A percentile compares a stretch with the other conserved stretches of the same genome.
Conservation (phyloP, 2,329 filamentous ascomycete species). For the Septoria linicola region DNA sequence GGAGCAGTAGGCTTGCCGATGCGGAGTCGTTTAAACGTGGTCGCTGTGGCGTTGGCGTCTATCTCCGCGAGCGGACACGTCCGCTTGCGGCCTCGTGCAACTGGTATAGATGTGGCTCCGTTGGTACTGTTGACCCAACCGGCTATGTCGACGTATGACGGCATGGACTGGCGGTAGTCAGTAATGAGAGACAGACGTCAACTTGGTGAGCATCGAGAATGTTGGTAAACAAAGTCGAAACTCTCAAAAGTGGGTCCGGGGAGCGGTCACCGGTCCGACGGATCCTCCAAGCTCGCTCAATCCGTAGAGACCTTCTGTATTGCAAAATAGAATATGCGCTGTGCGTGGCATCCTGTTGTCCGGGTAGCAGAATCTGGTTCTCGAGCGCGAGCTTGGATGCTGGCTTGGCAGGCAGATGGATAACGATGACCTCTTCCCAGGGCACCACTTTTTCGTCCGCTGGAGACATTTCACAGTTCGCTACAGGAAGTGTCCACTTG, state of each 20-base stretch:
- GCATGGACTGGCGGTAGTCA: neutral
- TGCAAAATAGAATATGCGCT: neutral
- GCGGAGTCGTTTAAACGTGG: neutral
- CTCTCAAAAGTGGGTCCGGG: neutral
- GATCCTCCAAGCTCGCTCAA: neutral
- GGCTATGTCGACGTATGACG: neutral
- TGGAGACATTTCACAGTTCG: slow-evolving; percentile 1
- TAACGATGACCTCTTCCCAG: slow-evolving; percentile 4
- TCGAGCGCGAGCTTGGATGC: slow-evolving; percentile 2
- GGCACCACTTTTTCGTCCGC: slow-evolving; percentile 1
- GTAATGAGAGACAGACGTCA: neutral
- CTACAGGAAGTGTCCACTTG: slow-evolving; percentile 4
- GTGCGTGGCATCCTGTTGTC: neutral
- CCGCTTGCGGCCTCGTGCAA: neutral
- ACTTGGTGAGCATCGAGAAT: slow-evolving; percentile 1
- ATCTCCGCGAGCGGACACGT: neutral
- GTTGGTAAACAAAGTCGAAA: slow-evolving; percentile 3
- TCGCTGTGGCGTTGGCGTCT: neutral
- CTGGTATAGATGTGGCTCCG: neutral
- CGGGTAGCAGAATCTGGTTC: slow-evolving; percentile 1
- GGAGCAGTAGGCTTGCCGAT: slow-evolving; percentile 1
- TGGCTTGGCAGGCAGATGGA: slow-evolving; percentile 3
- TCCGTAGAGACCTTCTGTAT: slow-evolving; percentile 2
- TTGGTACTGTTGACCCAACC: slow-evolving; percentile 1
- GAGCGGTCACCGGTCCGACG: neutral